Conservation (phyloP, 129 eudicot species). For the Tagetes erecta region DNA sequence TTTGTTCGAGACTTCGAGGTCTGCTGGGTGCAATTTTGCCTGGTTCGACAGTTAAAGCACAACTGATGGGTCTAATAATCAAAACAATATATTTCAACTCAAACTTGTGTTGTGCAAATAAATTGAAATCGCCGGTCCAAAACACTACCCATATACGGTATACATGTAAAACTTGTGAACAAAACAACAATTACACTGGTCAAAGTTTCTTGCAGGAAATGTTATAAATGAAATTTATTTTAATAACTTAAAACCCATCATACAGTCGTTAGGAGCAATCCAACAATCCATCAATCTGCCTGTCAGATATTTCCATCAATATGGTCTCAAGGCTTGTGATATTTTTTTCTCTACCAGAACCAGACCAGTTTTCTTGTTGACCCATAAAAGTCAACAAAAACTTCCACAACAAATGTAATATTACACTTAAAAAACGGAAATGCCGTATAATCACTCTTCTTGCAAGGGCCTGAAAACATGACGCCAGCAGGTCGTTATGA, state of each 20-base stretch:
- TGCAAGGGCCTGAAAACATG: slow-evolving; percentile 12
- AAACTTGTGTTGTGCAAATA: too few species aligned
- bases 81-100: too few species aligned
- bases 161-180: too few species aligned
- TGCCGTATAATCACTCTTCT: slow-evolving; percentile 19
- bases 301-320: not conserved
- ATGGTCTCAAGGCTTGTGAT: not conserved
- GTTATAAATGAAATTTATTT: slow-evolving; percentile 30
- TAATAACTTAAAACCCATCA: slow-evolving; percentile 4
- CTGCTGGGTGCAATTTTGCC: too few species aligned
- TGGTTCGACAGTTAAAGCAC: too few species aligned
- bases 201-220: slow-evolving; percentile 44
- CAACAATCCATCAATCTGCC: slow-evolving; percentile 2
- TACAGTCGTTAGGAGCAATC: not conserved
- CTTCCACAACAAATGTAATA: not conserved
- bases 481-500: slow-evolving; percentile 3
- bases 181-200: too few species aligned
- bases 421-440: slow-evolving; percentile 13
- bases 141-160: too few species aligned
- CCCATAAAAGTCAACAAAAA: not conserved
- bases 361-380: slow-evolving; percentile 10
- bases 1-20: too few species aligned
- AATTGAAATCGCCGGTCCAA: too few species aligned
- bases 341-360: not conserved
- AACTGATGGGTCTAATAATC: too few species aligned